Base-by-base conservation (phyloP, 2,329 filamentous ascomycete species). In the Xylariaceae sp. region DNA sequence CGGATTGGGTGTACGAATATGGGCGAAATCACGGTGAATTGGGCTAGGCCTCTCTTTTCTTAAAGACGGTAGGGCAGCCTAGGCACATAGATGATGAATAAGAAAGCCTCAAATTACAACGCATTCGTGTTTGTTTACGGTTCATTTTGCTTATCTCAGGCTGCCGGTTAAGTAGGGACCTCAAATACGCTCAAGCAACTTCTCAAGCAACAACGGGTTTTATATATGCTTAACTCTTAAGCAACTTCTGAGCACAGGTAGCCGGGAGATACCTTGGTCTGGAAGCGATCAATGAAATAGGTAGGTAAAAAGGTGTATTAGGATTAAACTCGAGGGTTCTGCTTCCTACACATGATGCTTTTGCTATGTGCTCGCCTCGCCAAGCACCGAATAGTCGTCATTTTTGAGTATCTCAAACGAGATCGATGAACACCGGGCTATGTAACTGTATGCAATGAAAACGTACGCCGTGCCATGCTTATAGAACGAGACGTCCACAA, bases 1-100 rank as follows among this genome's bases (percentile, higher is more conserved):
- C 45, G 44, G 47, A 39, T 42, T 51, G 44, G 46, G 42, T 61
- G 59, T 61, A 60, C 40, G 49, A 61, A 15, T 61, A 61, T 9
- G 50, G 53, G 45, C 29, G 37, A 41, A 47, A 49, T 43, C 30
- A 46, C 18, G 37, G 29, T 43, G 48, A 42, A 26, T 47, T 56
- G 44, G 53, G 49, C 32, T 54, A 34, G 42, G 30, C 32, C 12
- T 32, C 54, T 29, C n/a, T 12, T 53, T n/a, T 51, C 26, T 32
- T 49, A 53, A 46, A 59, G 47, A 54, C 47, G 42, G 36, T 22
- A 50, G 39, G 41, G 46, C 51, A 57, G 54, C 49, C 47, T 32
- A 51, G 44, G 36, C 37, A 45, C 39, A 46, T 60, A 56, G 52
- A 58, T 44, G 45, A 56, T 56, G 56, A 59, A 59, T 48, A 32